phyloP scores from a whole-genome alignment of 148 eudicot genomes.

The Cornus kousa region DNA sequence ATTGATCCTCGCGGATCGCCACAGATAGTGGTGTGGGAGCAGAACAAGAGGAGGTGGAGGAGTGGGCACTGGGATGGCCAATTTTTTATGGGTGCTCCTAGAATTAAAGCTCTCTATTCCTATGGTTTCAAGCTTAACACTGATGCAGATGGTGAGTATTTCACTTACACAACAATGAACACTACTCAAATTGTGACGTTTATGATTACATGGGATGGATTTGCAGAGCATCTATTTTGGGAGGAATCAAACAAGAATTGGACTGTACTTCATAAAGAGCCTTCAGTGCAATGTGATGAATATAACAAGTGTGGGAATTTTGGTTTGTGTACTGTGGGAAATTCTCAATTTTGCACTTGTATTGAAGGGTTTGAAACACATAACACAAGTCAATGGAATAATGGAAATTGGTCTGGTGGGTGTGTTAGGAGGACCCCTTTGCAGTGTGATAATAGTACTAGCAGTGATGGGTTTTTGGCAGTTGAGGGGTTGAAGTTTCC shows the following conservation, averaged over 20 bases:
- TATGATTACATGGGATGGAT: slow-evolving; percentile 36
- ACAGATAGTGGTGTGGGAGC: too few species aligned
- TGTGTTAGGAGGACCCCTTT: slow-evolving; percentile 38
- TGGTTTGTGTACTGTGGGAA: slow-evolving; percentile 27
- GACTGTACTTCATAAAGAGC: slow-evolving; percentile 11
- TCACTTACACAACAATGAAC: slow-evolving; percentile 33
- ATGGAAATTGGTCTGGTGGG: slow-evolving; percentile 48
- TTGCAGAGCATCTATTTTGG: slow-evolving; percentile 15
- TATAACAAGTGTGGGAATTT: slow-evolving; percentile 48
- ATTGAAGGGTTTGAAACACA: slow-evolving; percentile 42
- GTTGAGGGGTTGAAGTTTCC: slow-evolving; percentile 42
- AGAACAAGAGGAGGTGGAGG: slow-evolving; percentile 37
- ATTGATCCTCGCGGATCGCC: too few species aligned
- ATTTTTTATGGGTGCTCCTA: slow-evolving; percentile 46
- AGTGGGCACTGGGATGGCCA: slow-evolving; percentile 63
- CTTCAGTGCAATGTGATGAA: slow-evolving; percentile 29
- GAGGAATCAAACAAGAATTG: not conserved
- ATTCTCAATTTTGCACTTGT: slow-evolving; percentile 41
- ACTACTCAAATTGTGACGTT: slow-evolving; percentile 22
- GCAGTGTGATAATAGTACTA: slow-evolving; percentile 23
- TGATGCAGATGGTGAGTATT: slow-evolving; percentile 30
- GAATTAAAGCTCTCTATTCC: slow-evolving; percentile 32
- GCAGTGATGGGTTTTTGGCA: slow-evolving; percentile 40
- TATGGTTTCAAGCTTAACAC: slow-evolving; percentile 43
- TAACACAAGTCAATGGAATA: slow-evolving; percentile 31